Base-by-base conservation (phyloP, 495 filamentous ascomycete genomes). In the Pyrenula massariospora region DNA sequence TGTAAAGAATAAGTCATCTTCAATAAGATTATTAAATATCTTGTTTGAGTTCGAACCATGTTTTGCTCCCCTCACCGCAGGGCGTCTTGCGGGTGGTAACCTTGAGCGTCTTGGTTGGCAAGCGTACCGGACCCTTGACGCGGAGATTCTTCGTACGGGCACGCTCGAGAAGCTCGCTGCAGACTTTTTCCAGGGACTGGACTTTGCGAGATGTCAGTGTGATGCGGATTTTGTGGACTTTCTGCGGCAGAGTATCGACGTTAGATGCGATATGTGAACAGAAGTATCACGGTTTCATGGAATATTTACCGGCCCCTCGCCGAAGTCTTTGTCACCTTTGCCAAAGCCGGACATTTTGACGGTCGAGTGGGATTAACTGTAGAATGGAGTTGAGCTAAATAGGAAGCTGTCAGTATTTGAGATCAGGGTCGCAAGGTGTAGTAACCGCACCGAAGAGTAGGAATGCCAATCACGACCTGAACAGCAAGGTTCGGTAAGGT, bases 21-120 rank as follows among this genome's bases (percentile, higher is more conserved):
- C 31, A 42, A 42, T 5, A 42, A 5, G 5, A 5, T 42, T 42
- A 5, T 42, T 15, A 15, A 5, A 42, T 42, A 15, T 5, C 8
- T 8, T 42, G 15, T 42, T 42, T 5, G 8, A 5, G 31, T 42
- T 15, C 8, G 5, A 5, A 8, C 31, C 5, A 5, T 15, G 93
- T 98, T 87, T 98, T 98, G 73, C 89, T 95, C 77, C 93, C 93
- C 83, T 98, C 93, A 85, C 93, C 93, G 75, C 89, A 93, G 70
- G 93, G 93, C 61, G 93, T 96, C 86, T 91, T 92, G 65, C 88
- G 78, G 76, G 90, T 95, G 68, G 90, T 92, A 81, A 97, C 83
- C 80, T 94, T 87, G 65, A 98, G 84, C 70, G 83, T 86, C 84
- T 96, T 96, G 79, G 93, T 97, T 60, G 93, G 93, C 60, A 98